Percentiles rank a stretch among this genome's conserved stretches.
phyloP scores from a whole-genome alignment of 2,329 filamentous ascomycete species.

The Clarireedia paspali region DNA sequence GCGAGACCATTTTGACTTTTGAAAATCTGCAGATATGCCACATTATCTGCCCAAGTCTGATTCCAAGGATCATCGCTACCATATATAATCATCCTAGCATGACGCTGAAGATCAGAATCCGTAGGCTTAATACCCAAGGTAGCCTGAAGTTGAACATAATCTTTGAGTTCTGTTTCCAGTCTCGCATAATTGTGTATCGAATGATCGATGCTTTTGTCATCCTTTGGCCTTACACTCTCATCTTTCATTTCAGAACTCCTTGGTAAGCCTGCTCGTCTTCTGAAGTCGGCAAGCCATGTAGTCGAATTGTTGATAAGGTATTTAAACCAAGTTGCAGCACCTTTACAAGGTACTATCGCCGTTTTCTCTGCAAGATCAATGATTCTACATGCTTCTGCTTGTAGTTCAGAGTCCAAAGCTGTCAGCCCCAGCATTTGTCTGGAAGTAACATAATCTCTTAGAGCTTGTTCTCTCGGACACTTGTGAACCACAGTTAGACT shows the following conservation, averaged over 20 bases:
- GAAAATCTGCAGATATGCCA: constrained; percentile 46
- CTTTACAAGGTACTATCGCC: constrained; percentile 21
- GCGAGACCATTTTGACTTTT: constrained; percentile 29
- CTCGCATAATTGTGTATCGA: constrained; percentile 48
- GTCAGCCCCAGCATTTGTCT: constrained; percentile 43
- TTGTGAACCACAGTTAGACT: background rate
- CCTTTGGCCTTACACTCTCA: constrained; percentile 41
- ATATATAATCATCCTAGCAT: constrained; percentile 55
- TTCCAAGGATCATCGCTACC: constrained; percentile 57
- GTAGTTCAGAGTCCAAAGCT: constrained; percentile 51
- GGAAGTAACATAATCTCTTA: constrained; percentile 20
- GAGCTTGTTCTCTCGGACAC: constrained; percentile 19
- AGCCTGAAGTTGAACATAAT: constrained; percentile 41
- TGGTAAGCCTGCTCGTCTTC: constrained; percentile 48
- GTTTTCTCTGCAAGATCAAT: constrained; percentile 47
- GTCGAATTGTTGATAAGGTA: constrained; percentile 43
- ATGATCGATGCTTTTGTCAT: constrained; percentile 49
- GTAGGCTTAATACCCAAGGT: constrained; percentile 40
- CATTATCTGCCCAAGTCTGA: constrained; percentile 52
- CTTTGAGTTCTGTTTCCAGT: constrained; percentile 47
- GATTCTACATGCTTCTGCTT: constrained; percentile 50
- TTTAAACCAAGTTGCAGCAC: constrained; percentile 45
- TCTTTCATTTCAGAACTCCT: constrained; percentile 47
- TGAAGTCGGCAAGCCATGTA: constrained; percentile 48
- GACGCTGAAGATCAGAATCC: constrained; percentile 46